Conservation (phyloP, 1,139 yeast species). For the Suhomyces bolitotheri region DNA sequence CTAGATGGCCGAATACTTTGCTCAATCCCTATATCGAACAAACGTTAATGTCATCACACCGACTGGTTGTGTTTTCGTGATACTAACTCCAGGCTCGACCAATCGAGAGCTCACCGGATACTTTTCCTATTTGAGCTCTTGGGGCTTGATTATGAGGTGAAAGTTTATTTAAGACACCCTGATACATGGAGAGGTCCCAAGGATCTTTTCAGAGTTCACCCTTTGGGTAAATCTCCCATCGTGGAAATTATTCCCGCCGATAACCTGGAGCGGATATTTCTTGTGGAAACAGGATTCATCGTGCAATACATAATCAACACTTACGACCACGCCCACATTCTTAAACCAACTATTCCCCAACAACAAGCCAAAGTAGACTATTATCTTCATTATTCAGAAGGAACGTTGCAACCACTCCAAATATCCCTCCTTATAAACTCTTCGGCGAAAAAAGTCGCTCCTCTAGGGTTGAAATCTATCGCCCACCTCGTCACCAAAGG, state of each 20-base stretch:
- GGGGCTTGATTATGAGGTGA: slow-evolving; percentile 51
- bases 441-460: slow-evolving; percentile 42
- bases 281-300: slow-evolving; percentile 52
- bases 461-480: slow-evolving; percentile 46
- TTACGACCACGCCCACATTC: slow-evolving; percentile 38
- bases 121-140: slow-evolving; percentile 58
- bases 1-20: no score
- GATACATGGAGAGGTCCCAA: slow-evolving; percentile 45
- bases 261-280: slow-evolving; percentile 35
- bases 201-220: slow-evolving; percentile 53
- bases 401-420: slow-evolving; percentile 50
- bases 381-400: slow-evolving; percentile 58
- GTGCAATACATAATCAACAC: slow-evolving; percentile 43
- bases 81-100: slow-evolving; percentile 42
- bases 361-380: slow-evolving; percentile 47
- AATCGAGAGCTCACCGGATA: slow-evolving; percentile 55
- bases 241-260: slow-evolving; percentile 48
- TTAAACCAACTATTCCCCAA: slow-evolving; percentile 33
- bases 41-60: no score
- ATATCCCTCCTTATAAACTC: slow-evolving; percentile 45
- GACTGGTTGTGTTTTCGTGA: no score
- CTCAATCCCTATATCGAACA: no score
- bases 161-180: slow-evolving; percentile 48
- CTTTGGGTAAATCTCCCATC: slow-evolving; percentile 58
- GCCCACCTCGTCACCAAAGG: slow-evolving; percentile 42